A percentile compares a stretch with the other conserved stretches of the same genome.
Conservation (phyloP, 164 flowering plant species). For the Annona squamosa region DNA sequence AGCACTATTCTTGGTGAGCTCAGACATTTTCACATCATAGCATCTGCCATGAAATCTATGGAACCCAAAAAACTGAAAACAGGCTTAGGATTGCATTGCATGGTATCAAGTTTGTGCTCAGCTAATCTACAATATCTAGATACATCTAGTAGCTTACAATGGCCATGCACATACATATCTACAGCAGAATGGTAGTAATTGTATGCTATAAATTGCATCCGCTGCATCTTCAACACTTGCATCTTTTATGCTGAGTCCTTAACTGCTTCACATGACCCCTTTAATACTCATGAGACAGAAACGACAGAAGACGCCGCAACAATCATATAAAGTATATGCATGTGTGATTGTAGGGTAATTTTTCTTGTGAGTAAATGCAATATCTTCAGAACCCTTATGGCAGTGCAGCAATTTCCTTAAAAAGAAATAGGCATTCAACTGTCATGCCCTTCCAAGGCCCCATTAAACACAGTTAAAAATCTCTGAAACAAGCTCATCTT, state of each 20-base stretch:
- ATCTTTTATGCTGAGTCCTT: neutral
- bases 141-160: neutral
- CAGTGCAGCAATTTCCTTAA: neutral
- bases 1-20: too few species aligned
- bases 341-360: neutral
- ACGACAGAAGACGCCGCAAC: neutral
- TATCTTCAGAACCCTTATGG: neutral
- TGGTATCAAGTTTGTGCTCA: neutral
- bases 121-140: neutral
- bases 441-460: slow-evolving; percentile 15
- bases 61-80: neutral
- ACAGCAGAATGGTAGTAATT: neutral
- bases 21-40: too few species aligned
- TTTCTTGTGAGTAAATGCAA: neutral
- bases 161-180: neutral
- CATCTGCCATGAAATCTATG: neutral
- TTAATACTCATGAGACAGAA: neutral
- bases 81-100: neutral
- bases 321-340: neutral
- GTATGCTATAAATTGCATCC: neutral
- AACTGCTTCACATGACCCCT: neutral
- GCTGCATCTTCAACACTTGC: too few species aligned
- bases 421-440: neutral
- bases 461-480: slow-evolving; percentile 18
- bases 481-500: slow-evolving; percentile 8